Percentiles rank a stretch among this genome's conserved stretches.
Conservation (phyloP, 495 filamentous ascomycete species). For the Xylaria acuta region DNA sequence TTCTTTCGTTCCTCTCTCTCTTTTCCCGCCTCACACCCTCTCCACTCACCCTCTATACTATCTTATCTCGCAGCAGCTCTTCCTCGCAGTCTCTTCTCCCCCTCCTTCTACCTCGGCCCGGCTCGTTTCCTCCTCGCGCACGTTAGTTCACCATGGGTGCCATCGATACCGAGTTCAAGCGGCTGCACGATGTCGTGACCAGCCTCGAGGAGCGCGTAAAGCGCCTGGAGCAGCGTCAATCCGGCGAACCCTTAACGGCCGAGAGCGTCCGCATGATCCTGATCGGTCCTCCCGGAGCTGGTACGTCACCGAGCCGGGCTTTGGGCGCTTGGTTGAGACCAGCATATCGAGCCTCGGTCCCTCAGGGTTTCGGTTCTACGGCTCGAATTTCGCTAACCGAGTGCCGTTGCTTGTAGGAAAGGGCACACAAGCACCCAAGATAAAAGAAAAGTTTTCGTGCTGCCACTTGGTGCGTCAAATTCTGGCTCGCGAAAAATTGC, state of each 20-base stretch:
- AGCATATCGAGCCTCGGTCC: slow-evolving; percentile 9
- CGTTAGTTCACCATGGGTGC: slow-evolving; percentile 72
- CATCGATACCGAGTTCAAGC: slow-evolving; percentile 78
- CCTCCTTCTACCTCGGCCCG: slow-evolving; percentile 44
- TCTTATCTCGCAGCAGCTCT: background rate
- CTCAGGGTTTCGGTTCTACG: slow-evolving; percentile 7
- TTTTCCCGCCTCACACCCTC: slow-evolving; percentile 28
- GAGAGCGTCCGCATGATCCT: slow-evolving; percentile 90
- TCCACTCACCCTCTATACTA: slow-evolving; percentile 30
- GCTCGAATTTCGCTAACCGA: slow-evolving; percentile 39
- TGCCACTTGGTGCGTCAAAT: slow-evolving; percentile 84
- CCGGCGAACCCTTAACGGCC: slow-evolving; percentile 56
- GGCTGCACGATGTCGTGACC: slow-evolving; percentile 76
- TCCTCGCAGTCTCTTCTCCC: slow-evolving; percentile 17
- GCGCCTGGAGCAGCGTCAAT: slow-evolving; percentile 71
- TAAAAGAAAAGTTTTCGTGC: slow-evolving; percentile 95
- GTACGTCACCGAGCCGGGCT: slow-evolving; percentile 59
- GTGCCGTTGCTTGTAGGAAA: slow-evolving; percentile 70
- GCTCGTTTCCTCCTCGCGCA: slow-evolving; percentile 39
- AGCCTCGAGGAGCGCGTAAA: slow-evolving; percentile 85
- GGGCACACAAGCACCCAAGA: slow-evolving; percentile 96
- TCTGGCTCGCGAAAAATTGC: slow-evolving; percentile 32
- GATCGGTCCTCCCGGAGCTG: slow-evolving; percentile 96
- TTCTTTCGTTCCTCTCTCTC: slow-evolving; percentile 27
- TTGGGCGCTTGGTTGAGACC: slow-evolving; percentile 10